Percentiles rank a stretch among this genome's conserved stretches.
phyloP scores from a whole-genome alignment of 1,139 yeast genomes.

The Yamadazyma mexicana region DNA sequence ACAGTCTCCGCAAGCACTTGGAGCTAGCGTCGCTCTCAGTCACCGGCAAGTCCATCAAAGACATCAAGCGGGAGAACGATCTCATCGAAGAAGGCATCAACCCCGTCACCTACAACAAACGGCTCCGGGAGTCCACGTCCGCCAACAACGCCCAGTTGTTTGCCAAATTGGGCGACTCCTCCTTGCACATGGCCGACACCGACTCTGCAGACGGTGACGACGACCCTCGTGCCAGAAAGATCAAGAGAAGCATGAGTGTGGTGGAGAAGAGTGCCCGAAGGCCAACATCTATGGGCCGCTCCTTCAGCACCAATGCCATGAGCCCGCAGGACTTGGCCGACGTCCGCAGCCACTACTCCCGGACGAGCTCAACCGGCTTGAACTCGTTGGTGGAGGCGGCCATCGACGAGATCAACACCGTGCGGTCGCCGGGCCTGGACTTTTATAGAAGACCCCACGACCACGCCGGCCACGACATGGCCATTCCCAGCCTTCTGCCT shows the following conservation, averaged over 20 bases:
- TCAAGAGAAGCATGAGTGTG: constrained; percentile 18
- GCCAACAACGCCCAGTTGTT: constrained; percentile 14
- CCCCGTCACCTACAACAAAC: constrained; percentile 28
- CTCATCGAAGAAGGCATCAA: constrained; percentile 50
- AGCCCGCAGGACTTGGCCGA: constrained; percentile 6
- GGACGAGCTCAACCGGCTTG: constrained; percentile 12
- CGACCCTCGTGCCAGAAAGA: constrained; percentile 7
- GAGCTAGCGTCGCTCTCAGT: constrained; percentile 56
- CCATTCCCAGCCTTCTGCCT: constrained; percentile 19
- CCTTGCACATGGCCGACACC: constrained; percentile 10
- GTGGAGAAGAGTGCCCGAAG: constrained; percentile 5
- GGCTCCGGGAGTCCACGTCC: constrained; percentile 9
- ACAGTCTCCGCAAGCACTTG: constrained; percentile 39
- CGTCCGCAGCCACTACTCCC: constrained; percentile 10
- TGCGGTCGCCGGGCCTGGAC: constrained; percentile 17
- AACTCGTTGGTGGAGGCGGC: constrained; percentile 35
- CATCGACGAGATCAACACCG: constrained; percentile 23
- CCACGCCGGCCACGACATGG: not conserved
- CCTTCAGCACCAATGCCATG: constrained; percentile 18
- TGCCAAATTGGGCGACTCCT: constrained; percentile 18
- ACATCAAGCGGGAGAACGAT: constrained; percentile 49
- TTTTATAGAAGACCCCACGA: constrained; percentile 1
- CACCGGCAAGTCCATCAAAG: constrained; percentile 51
- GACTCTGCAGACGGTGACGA: constrained; percentile 2
- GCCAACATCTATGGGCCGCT: constrained; percentile 14